Conservation (phyloP, 805 yeast genomes). For the Ogataea nonfermentans region DNA sequence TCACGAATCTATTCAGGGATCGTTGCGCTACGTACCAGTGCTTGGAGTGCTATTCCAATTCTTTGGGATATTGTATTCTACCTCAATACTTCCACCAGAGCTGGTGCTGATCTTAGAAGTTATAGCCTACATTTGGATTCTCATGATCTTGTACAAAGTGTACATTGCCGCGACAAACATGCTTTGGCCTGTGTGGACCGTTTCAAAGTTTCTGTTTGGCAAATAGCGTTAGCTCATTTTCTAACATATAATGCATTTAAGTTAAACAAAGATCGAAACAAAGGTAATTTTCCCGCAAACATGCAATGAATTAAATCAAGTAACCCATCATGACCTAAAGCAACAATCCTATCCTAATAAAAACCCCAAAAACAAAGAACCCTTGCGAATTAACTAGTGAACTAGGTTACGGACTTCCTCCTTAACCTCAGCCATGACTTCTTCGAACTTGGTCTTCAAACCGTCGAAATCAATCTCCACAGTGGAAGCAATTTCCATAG, state of each 20-base stretch:
- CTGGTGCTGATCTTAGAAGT: conserved; percentile 12
- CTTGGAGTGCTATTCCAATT: conserved; percentile 16
- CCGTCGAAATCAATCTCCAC: conserved; percentile 22
- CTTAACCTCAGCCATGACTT: conserved; percentile 22
- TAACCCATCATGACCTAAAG: conserved; percentile 1
- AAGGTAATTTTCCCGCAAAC: background rate
- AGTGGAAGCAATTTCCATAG: conserved; percentile 23
- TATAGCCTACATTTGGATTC: conserved; percentile 7
- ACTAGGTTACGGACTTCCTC: conserved; percentile 18
- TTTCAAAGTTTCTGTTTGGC: conserved; percentile 4
- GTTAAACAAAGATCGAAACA: conserved; percentile 8
- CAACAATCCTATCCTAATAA: background rate
- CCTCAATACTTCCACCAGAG: conserved; percentile 9
- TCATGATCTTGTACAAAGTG: conserved; percentile 10
- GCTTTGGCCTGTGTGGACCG: conserved; percentile 4
- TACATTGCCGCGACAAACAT: conserved; percentile 3
- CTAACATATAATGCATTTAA: conserved; percentile 6
- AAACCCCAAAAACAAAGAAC: conserved; percentile 11
- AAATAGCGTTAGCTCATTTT: background rate
- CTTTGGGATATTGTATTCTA: conserved; percentile 13
- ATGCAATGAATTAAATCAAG: conserved; percentile 6
- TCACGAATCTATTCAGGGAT: conserved; percentile 16
- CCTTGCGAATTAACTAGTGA: conserved; percentile 5
- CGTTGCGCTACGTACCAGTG: conserved; percentile 14
- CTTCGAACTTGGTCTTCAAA: conserved; percentile 22